These are phyloP conservation scores for Mediolabrus comicus DNA, from an alignment of 108 stramenopile species.

Conservation along the genomic window DNA sequence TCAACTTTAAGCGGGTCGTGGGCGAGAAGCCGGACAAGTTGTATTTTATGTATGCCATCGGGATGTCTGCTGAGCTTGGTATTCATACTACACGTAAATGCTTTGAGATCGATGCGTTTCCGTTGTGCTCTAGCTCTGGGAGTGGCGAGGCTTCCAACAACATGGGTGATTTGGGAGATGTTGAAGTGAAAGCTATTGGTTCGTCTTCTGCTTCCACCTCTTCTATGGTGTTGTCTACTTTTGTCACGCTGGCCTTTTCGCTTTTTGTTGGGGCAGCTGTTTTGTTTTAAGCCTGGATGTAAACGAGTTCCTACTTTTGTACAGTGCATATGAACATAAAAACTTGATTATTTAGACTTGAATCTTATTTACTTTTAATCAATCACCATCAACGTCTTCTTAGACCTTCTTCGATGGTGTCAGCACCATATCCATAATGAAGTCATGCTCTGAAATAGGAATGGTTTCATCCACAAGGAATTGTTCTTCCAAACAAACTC, in stretches of 20 bases:
- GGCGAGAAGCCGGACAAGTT: conserved; percentile 34
- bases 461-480: conserved; percentile 41
- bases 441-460: conserved; percentile 67
- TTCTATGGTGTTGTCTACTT: background rate
- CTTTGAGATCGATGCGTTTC: conserved; percentile 14
- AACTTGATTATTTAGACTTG: too few species aligned
- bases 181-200: background rate
- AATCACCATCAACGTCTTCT: too few species aligned
- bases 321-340: too few species aligned
- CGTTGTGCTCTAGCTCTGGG: background rate
- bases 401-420: conserved; percentile 13
- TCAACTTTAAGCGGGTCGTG: conserved; percentile 19
- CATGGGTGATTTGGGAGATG: background rate
- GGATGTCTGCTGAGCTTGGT: conserved; percentile 24
- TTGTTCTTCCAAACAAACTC: conserved; percentile 69
- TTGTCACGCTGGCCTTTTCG: background rate
- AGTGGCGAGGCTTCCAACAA: background rate
- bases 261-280: background rate
- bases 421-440: conserved; percentile 69
- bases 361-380: too few species aligned
- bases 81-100: conserved; percentile 41
- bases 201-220: background rate
- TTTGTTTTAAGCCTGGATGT: background rate
- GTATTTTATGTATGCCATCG: conserved; percentile 53
- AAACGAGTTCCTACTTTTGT: background rate